Evolutionary conservation across 768 basidiomycete species (phyloP).

Genomic region (Coprinopsis sp.): DNA sequence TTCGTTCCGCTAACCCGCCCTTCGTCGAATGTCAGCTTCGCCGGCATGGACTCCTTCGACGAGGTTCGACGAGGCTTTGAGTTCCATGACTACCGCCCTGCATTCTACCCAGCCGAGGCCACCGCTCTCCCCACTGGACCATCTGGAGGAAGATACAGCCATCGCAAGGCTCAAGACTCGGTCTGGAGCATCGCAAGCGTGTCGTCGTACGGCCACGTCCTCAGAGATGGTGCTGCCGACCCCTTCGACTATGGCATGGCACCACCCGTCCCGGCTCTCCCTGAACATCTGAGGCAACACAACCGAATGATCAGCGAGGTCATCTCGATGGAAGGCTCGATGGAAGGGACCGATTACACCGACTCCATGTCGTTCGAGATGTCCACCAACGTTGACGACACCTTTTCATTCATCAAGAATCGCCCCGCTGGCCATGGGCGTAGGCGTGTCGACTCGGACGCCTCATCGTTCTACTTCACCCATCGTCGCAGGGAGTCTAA

Average conservation of each 20-base stretch:
- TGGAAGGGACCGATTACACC: constrained; percentile 54
- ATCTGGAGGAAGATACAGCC: constrained; percentile 21
- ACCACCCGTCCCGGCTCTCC: constrained; percentile 20
- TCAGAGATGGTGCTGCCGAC: constrained; percentile 58
- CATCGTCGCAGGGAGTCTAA: constrained; percentile 52
- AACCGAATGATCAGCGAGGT: not conserved
- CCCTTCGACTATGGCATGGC: constrained; percentile 71
- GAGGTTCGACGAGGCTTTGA: constrained; percentile 80
- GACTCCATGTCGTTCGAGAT: constrained; percentile 72
- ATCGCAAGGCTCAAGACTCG: constrained; percentile 51
- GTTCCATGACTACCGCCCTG: constrained; percentile 55
- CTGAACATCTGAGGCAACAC: not conserved
- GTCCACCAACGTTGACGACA: constrained; percentile 64
- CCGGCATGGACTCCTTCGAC: constrained; percentile 69
- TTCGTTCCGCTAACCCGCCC: constrained; percentile 31
- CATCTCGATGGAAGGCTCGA: not conserved
- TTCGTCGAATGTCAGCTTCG: constrained; percentile 60
- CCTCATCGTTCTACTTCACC: constrained; percentile 74
- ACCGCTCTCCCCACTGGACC: constrained; percentile 5
- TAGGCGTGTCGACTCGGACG: constrained; percentile 64
- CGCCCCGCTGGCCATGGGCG: constrained; percentile 27
- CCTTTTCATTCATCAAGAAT: constrained; percentile 57
- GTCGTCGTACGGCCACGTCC: constrained; percentile 70
- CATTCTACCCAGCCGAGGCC: constrained; percentile 58
- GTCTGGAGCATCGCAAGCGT: constrained; percentile 72